Percentiles rank a stretch among this genome's conserved stretches.
Evolutionary conservation across 2,329 filamentous ascomycete genomes (phyloP).

Genomic region (Fusarium robinianum): DNA sequence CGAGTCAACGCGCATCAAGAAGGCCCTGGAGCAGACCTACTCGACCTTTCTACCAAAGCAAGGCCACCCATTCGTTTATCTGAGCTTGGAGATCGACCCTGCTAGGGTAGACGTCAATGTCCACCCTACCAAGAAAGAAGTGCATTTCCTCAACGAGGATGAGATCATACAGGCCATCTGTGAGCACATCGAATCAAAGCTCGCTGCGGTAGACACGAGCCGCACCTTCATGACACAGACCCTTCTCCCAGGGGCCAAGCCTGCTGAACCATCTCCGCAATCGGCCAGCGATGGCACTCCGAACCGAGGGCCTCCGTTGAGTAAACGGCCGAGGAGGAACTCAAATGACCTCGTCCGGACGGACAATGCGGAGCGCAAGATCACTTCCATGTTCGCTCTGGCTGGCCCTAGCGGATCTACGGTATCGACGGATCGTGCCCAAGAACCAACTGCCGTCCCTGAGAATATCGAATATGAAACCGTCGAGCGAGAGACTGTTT

Average conservation of each 20-base stretch:
- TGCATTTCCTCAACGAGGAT: constrained; percentile 97
- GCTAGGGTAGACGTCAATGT: constrained; percentile 94
- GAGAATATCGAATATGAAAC: constrained; percentile 72
- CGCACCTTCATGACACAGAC: constrained; percentile 94
- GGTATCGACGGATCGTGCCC: constrained; percentile 25
- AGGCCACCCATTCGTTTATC: constrained; percentile 90
- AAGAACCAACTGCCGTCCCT: constrained; percentile 43
- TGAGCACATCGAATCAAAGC: constrained; percentile 73
- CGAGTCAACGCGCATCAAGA: constrained; percentile 85
- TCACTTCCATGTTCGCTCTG: constrained; percentile 87
- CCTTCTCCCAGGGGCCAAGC: constrained; percentile 70
- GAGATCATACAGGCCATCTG: constrained; percentile 91
- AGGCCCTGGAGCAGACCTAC: constrained; percentile 90
- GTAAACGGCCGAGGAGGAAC: constrained; percentile 47
- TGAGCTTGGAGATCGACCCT: constrained; percentile 91
- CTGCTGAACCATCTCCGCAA: constrained; percentile 30
- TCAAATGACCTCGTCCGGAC: constrained; percentile 86
- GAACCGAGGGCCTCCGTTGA: constrained; percentile 43
- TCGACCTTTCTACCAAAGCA: constrained; percentile 86
- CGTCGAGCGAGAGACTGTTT: constrained; percentile 68
- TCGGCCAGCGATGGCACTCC: constrained; percentile 37
- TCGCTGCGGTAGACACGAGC: constrained; percentile 89
- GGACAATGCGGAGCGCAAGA: constrained; percentile 86
- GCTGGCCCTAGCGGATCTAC: constrained; percentile 45
- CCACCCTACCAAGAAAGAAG: constrained; percentile 94